Conservation (phyloP, 805 yeast genomes). For the Scheffersomyces ergatensis region DNA sequence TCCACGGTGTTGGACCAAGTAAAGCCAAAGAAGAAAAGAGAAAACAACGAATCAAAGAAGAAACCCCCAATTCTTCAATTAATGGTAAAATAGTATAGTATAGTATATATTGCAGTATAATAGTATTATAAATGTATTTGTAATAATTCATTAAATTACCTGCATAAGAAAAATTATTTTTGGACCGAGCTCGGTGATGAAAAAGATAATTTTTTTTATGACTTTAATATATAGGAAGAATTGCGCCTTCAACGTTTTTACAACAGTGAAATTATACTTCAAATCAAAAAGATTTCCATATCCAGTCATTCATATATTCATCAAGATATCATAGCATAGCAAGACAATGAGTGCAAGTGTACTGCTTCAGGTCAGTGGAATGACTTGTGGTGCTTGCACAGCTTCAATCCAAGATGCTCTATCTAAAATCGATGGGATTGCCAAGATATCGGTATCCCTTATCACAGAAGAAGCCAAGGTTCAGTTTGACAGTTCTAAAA, state of each 20-base stretch:
- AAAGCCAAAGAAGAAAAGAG: constrained; percentile 2
- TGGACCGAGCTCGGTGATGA: constrained; percentile 8
- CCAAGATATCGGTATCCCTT: constrained; percentile 27
- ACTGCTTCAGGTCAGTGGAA: constrained; percentile 31
- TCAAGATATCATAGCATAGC: too few species aligned
- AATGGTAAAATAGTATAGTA: neutral
- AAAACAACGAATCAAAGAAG: neutral
- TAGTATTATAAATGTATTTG: neutral
- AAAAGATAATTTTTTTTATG: too few species aligned
- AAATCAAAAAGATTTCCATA: too few species aligned
- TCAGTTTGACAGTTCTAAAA: constrained; percentile 13
- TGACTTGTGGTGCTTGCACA: constrained; percentile 44
- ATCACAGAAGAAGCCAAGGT: constrained; percentile 36
- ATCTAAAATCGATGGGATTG: constrained; percentile 20
- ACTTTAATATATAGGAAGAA: too few species aligned
- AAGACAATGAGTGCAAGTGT: constrained; percentile 9
- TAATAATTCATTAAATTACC: neutral
- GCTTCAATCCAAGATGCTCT: constrained; percentile 36
- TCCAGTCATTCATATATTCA: too few species aligned
- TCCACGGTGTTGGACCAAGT: constrained; percentile 54
- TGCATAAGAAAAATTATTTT: neutral
- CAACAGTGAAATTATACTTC: too few species aligned
- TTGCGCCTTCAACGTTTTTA: too few species aligned
- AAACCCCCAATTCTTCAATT: neutral
- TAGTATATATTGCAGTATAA: too few species aligned